Base-by-base conservation (phyloP, 106 monocot species). In the Dioscorea zingiberensis region DNA sequence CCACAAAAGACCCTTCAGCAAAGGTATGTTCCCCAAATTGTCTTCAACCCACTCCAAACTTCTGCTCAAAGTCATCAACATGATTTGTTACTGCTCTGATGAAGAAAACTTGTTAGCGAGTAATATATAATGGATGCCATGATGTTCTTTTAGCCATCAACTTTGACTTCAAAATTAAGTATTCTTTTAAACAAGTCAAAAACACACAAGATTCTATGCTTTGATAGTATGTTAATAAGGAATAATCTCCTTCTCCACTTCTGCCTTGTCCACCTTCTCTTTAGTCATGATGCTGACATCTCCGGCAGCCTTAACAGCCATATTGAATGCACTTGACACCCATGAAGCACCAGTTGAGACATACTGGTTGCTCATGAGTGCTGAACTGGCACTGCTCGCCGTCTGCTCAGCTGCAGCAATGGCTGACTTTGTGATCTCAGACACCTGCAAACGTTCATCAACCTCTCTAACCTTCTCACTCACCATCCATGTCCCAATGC, bases 361-460 rank as follows among this genome's bases (percentile, higher is more conserved):
- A 61, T 84, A 86, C 9, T 48, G 78, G 72, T 88, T 97, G 57
- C 70, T 75, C 84, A 97, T 56, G 59, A 92, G 68, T 18, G 71
- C 76, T 0, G 82, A 80, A 6, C 87, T 65, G 0, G 87, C 91
- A 60, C 19, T 76, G 60, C 64, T 85, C 3, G 71, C 91, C 67
- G 66, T 88, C 69, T 91, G 72, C 74, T 95, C 91, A 6, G 91
- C 85, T 17, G 79, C 72, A 1, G 88, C 74, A 15, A 80, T 17
- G 7, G 95, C 85, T 2, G 88, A 95, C 29, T 60, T 85, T 13
- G 97, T 85, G 27, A 81, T 75, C 65, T 86, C 83, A 7, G 91
- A 86, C n/a, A 97, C 88, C 62, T 86, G 83, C 61, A 80, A 88
- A 7, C 78, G 78, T 24, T 85, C 74, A 11, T 97, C 86, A 21